Evolutionary conservation across 768 basidiomycete species (phyloP).

Genomic region (Mycena venus): DNA sequence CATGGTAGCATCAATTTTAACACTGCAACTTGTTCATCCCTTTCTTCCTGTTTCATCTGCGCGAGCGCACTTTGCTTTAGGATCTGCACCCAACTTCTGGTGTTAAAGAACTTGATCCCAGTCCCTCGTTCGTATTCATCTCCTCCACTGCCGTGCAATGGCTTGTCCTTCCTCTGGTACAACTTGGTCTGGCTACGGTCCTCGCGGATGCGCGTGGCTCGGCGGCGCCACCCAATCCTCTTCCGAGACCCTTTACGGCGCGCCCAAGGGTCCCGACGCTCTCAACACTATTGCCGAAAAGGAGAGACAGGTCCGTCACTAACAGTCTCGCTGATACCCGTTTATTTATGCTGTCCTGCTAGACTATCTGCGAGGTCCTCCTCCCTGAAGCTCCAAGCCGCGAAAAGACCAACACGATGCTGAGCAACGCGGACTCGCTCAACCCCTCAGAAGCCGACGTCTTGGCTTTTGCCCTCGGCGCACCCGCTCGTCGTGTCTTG

Average conservation of each 20-base stretch:
- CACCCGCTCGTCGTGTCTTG: background rate
- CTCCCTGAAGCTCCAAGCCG: background rate
- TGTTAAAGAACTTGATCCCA: background rate
- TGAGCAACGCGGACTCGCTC: background rate
- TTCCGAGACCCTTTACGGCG: background rate
- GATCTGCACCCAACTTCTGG: no score
- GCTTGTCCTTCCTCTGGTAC: background rate
- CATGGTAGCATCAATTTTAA: background rate
- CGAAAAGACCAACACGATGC: background rate
- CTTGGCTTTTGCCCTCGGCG: background rate
- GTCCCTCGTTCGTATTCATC: background rate
- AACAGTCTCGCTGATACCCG: background rate
- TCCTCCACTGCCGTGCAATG: background rate
- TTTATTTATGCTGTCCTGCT: background rate
- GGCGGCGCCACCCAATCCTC: background rate
- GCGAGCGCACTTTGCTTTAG: background rate
- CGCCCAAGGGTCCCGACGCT: background rate
- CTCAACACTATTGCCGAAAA: background rate
- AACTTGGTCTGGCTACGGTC: background rate
- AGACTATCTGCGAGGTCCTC: background rate
- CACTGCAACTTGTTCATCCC: background rate
- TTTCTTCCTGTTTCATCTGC: background rate
- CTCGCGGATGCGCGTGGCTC: background rate
- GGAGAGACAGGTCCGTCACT: background rate
- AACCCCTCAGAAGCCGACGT: no score